Percentiles rank a stretch among this genome's conserved stretches.
phyloP scores from a whole-genome alignment of 2,329 filamentous ascomycete genomes.

The Aspergillus niger region DNA sequence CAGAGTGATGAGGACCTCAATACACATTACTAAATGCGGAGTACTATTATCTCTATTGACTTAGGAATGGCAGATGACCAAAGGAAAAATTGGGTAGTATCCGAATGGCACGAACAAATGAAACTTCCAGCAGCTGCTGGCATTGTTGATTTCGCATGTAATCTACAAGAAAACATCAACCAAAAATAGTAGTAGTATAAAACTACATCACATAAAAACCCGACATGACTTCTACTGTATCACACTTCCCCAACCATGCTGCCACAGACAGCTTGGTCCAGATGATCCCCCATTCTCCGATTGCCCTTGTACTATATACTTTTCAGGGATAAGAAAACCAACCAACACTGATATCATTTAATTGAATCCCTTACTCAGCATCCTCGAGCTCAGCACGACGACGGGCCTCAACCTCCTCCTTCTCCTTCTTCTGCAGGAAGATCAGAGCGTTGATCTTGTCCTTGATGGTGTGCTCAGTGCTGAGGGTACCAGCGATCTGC shows the following conservation, averaged over 20 bases:
- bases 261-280: not conserved
- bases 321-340: not conserved
- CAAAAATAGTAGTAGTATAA: not conserved
- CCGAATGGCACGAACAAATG: not conserved
- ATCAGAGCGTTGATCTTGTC: slow-evolving; percentile 59
- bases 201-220: not conserved
- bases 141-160: slow-evolving; percentile 6
- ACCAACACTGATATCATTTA: not conserved
- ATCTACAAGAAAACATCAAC: slow-evolving; percentile 5
- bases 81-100: too few species aligned
- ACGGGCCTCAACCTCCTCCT: slow-evolving; percentile 47
- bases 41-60: not conserved
- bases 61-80: too few species aligned
- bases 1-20: too few species aligned
- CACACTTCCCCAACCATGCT: slow-evolving; percentile 2
- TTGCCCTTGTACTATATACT: not conserved
- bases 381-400: slow-evolving; percentile 34
- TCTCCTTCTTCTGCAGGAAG: slow-evolving; percentile 48
- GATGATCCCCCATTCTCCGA: not conserved
- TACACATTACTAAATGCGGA: not conserved
- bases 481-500: slow-evolving; percentile 59
- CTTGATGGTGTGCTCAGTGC: slow-evolving; percentile 40
- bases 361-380: slow-evolving; percentile 33
- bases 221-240: slow-evolving; percentile 5
- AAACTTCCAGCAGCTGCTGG: not conserved